phyloP scores from a whole-genome alignment of 1,284 basidiomycete species.

The Pulveroboletus sp. region DNA sequence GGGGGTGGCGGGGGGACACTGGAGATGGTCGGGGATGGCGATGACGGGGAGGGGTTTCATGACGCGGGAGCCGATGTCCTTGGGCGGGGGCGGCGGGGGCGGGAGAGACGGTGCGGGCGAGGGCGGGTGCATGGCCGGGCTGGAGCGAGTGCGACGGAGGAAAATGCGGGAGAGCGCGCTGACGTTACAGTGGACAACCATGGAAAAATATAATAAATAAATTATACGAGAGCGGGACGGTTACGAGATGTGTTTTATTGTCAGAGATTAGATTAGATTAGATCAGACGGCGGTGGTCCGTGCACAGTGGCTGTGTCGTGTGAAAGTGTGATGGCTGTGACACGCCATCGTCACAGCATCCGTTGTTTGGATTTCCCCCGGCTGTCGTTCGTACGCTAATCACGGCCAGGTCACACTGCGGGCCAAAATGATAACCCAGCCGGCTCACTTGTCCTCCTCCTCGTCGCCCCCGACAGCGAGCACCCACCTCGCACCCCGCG shows the following conservation, averaged over 20 bases:
- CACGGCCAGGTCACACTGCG: constrained; percentile 41
- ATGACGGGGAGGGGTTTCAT: constrained; percentile 29
- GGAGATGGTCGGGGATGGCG: constrained; percentile 12
- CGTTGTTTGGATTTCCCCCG: constrained; percentile 38
- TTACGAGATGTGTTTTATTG: constrained; percentile 7
- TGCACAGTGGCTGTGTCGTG: constrained; percentile 31
- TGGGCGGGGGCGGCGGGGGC: constrained; percentile 28
- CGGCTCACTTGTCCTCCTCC: constrained; percentile 20
- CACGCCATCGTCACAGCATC: constrained; percentile 33
- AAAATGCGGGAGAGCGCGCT: constrained; percentile 18
- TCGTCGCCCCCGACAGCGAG: constrained; percentile 28
- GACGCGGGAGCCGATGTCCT: constrained; percentile 16
- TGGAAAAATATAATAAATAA: constrained; percentile 14
- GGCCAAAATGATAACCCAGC: constrained; percentile 37
- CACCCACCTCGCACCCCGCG: constrained; percentile 21
- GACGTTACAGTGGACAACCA: constrained; percentile 18
- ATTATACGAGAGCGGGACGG: not conserved
- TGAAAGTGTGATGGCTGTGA: constrained; percentile 31
- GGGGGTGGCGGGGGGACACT: not conserved
- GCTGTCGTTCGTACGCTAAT: constrained; percentile 41
- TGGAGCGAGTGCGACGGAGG: constrained; percentile 19
- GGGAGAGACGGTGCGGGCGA: constrained; percentile 3
- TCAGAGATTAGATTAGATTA: constrained; percentile 26
- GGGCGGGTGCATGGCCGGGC: not conserved
- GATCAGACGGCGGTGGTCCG: constrained; percentile 28